phyloP scores from a whole-genome alignment of 441 rosid genomes.

The Populus tomentosa region DNA sequence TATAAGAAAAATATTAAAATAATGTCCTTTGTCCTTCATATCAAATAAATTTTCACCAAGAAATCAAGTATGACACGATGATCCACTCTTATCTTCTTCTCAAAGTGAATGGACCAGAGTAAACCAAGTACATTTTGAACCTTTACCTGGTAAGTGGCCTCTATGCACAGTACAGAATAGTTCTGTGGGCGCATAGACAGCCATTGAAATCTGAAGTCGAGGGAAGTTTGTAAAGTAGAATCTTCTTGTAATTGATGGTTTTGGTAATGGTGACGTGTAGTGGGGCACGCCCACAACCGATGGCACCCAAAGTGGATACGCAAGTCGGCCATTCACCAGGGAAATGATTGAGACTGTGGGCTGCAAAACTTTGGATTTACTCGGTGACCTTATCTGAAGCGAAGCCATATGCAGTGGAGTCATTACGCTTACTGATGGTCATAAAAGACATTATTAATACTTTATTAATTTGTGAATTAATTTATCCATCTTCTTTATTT shows the following conservation, averaged over 20 bases:
- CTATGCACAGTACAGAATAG: not conserved
- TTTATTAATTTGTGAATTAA: too few relatives aligned
- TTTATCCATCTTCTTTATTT: not conserved
- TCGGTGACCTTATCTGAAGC: not conserved
- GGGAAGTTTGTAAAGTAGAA: conserved; percentile 4
- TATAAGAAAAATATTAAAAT: conserved; percentile 7
- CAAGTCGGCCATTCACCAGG: conserved; percentile 21
- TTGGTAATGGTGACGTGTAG: conserved; percentile 20
- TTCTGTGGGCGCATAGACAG: not conserved
- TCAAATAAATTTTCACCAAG: not conserved
- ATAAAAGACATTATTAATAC: not conserved
- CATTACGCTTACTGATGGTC: not conserved
- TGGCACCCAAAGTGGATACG: conserved; percentile 21
- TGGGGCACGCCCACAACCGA: conserved; percentile 23
- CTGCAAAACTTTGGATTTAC: not conserved
- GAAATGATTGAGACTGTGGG: conserved; percentile 14
- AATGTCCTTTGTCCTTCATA: conserved; percentile 2
- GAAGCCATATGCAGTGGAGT: not conserved
- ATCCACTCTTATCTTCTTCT: conserved; percentile 12
- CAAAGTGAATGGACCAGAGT: conserved; percentile 4
- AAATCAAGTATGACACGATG: conserved; percentile 11
- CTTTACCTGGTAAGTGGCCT: not conserved
- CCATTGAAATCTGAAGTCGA: not conserved
- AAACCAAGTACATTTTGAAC: not conserved
- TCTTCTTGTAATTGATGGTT: conserved; percentile 19